phyloP scores from a whole-genome alignment of 2,329 filamentous ascomycete species.

The Dothiorella sarmentorum region DNA sequence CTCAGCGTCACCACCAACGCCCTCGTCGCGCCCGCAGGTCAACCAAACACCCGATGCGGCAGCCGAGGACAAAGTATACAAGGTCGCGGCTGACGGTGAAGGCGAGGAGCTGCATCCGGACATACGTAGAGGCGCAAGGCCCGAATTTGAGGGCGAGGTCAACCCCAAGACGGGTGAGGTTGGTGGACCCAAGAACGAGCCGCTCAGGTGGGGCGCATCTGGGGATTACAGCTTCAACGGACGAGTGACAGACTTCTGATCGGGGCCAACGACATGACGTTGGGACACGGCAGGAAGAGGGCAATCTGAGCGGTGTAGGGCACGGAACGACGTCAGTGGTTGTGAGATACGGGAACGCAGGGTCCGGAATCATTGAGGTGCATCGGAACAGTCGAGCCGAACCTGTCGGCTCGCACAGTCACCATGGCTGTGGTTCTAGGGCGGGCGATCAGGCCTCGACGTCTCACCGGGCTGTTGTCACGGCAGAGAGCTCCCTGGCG shows the following conservation, averaged over 20 bases:
- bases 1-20: conserved; percentile 28
- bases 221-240: conserved; percentile 95
- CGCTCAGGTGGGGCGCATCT: conserved; percentile 73
- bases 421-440: neutral
- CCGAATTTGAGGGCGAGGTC: conserved; percentile 87
- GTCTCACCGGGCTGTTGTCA: neutral
- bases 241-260: conserved; percentile 82
- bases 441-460: neutral
- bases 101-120: conserved; percentile 68
- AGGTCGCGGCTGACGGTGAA: conserved; percentile 53
- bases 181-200: conserved; percentile 96
- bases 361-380: neutral
- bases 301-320: neutral
- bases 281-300: neutral
- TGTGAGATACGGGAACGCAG: neutral
- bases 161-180: conserved; percentile 96
- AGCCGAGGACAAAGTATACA: conserved; percentile 32
- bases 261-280: neutral
- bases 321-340: neutral
- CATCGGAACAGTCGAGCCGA: neutral
- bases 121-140: conserved; percentile 70
- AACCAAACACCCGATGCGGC: conserved; percentile 34
- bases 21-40: conserved; percentile 26
- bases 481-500: neutral
- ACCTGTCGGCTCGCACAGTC: neutral